phyloP scores from a whole-genome alignment of 768 basidiomycete species.

The Podaxis sp. region DNA sequence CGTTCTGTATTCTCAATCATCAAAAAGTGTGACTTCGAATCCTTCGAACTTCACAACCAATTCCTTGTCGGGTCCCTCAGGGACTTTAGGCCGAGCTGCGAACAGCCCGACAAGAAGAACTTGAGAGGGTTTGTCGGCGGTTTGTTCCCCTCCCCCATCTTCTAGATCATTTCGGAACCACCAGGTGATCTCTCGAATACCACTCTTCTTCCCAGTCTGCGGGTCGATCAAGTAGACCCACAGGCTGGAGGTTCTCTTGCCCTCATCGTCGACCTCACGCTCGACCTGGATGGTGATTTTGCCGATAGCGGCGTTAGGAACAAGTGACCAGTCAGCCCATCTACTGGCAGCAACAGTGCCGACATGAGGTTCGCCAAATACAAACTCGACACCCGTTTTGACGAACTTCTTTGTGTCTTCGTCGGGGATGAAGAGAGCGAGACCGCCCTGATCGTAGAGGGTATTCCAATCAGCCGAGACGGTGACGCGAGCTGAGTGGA shows the following conservation, averaged over 20 bases:
- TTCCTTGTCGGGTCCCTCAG: conserved; percentile 27
- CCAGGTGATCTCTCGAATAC: conserved; percentile 33
- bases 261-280: conserved; percentile 28
- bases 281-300: conserved; percentile 30
- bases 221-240: conserved; percentile 32
- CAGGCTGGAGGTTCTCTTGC: conserved; percentile 25
- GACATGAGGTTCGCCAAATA: conserved; percentile 28
- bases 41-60: conserved; percentile 28
- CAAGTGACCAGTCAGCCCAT: conserved; percentile 34
- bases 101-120: conserved; percentile 28
- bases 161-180: conserved; percentile 31
- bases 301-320: conserved; percentile 25
- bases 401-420: conserved; percentile 33
- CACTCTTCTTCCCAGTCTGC: conserved; percentile 30
- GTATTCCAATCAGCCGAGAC: conserved; percentile 28
- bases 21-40: conserved; percentile 32
- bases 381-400: conserved; percentile 33
- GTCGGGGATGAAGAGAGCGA: conserved; percentile 32
- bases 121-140: conserved; percentile 13
- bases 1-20: conserved; percentile 21
- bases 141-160: conserved; percentile 1
- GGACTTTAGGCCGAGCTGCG: conserved; percentile 28
- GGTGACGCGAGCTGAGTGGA: conserved; percentile 32
- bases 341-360: conserved; percentile 30
- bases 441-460: conserved; percentile 32